phyloP scores from a whole-genome alignment of 345 rosid genomes.

The Syzygium oleosum region DNA sequence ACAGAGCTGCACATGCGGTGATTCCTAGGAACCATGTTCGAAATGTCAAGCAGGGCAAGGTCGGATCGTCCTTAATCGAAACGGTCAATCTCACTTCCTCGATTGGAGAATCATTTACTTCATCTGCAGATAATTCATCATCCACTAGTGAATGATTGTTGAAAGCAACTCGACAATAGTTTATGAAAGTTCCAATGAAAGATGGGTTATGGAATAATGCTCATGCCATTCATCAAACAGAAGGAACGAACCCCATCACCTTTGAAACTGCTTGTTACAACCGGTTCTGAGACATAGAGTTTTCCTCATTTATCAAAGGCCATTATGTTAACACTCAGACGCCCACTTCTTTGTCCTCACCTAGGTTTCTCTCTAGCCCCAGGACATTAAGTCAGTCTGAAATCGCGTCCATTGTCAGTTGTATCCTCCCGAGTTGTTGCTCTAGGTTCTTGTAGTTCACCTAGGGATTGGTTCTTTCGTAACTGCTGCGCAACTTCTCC shows the following conservation, averaged over 20 bases:
- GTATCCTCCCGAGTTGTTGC: no score
- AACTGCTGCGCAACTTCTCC: no score
- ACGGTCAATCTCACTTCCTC: slow-evolving; percentile 41
- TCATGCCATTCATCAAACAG: background rate
- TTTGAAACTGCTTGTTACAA: background rate
- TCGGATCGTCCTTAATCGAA: slow-evolving; percentile 32
- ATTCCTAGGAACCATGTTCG: slow-evolving; percentile 37
- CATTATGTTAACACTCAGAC: background rate
- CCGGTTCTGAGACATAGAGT: background rate
- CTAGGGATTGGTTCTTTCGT: no score
- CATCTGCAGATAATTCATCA: slow-evolving; percentile 7
- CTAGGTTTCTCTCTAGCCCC: no score
- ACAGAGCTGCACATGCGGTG: slow-evolving; percentile 17
- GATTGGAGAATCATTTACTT: slow-evolving; percentile 30
- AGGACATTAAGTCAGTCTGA: no score
- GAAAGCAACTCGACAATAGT: background rate
- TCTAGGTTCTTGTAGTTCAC: no score
- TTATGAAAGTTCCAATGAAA: background rate
- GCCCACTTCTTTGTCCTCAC: background rate
- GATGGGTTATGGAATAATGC: background rate
- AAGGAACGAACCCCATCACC: background rate
- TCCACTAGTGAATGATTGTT: background rate
- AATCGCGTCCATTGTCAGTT: no score
- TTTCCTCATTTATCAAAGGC: background rate
- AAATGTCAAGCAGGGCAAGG: slow-evolving; percentile 33